Conservation (phyloP, 2,329 filamentous ascomycete species). For the Fusarium nanum region DNA sequence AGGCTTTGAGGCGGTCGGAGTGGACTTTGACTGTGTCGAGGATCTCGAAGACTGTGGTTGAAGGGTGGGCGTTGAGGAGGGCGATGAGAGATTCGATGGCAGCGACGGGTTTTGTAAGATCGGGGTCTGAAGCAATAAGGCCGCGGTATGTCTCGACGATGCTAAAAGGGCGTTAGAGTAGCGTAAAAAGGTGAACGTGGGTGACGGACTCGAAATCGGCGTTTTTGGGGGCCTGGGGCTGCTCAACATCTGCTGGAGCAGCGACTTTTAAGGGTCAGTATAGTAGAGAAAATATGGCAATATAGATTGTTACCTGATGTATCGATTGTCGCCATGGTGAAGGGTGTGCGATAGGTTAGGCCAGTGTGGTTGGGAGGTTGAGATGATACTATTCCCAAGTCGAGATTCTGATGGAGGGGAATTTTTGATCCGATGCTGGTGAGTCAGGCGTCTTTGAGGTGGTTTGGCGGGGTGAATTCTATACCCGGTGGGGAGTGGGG, state of each 20-base stretch:
- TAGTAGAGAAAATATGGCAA: background rate
- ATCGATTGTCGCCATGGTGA: slow-evolving; percentile 37
- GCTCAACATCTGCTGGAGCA: slow-evolving; percentile 37
- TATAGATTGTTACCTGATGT: slow-evolving; percentile 15
- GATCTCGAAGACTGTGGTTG: slow-evolving; percentile 92
- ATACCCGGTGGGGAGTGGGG: slow-evolving; percentile 34
- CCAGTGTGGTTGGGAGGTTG: background rate
- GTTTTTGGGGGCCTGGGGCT: slow-evolving; percentile 34
- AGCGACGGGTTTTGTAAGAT: slow-evolving; percentile 94
- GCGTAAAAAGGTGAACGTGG: background rate
- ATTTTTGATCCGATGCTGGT: slow-evolving; percentile 38
- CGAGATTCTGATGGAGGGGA: slow-evolving; percentile 36
- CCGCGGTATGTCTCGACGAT: slow-evolving; percentile 67
- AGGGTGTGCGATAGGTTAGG: background rate
- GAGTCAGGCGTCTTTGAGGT: slow-evolving; percentile 31
- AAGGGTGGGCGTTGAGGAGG: slow-evolving; percentile 81
- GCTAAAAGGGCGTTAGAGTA: slow-evolving; percentile 47
- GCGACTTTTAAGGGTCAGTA: slow-evolving; percentile 3
- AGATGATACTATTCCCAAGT: slow-evolving; percentile 38
- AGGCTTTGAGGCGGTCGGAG: slow-evolving; percentile 79
- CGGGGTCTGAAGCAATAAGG: slow-evolving; percentile 73
- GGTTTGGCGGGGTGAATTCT: slow-evolving; percentile 42
- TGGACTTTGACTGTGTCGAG: slow-evolving; percentile 85
- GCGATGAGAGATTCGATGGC: slow-evolving; percentile 92
- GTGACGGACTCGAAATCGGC: slow-evolving; percentile 46